phyloP scores from a whole-genome alignment of 495 filamentous ascomycete genomes.

The Neurospora sp. region DNA sequence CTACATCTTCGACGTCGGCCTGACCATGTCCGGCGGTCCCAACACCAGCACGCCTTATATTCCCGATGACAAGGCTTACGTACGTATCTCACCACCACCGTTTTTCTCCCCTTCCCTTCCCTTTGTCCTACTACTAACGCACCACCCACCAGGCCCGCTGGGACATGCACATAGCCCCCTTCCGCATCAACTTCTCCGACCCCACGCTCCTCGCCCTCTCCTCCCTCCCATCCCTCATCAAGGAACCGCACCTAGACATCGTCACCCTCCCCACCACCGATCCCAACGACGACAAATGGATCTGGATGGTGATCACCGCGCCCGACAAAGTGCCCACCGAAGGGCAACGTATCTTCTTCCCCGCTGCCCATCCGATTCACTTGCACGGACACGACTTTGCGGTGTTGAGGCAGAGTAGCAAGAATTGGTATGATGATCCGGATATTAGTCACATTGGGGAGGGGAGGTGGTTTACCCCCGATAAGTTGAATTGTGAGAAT shows the following conservation, averaged over 20 bases:
- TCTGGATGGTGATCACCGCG: conserved; percentile 11
- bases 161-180: conserved; percentile 6
- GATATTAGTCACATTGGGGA: neutral
- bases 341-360: neutral
- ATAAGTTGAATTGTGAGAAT: conserved; percentile 1
- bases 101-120: neutral
- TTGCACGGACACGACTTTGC: conserved; percentile 50
- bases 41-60: conserved; percentile 3
- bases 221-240: neutral
- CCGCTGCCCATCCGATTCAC: conserved; percentile 36
- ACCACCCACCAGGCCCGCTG: neutral
- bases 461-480: neutral
- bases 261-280: neutral
- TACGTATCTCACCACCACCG: neutral
- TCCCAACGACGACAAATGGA: neutral
- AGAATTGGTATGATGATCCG: conserved; percentile 2
- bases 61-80: conserved; percentile 2
- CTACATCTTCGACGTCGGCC: conserved; percentile 9
- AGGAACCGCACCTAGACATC: conserved; percentile 1
- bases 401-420: conserved; percentile 28
- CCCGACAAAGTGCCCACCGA: neutral
- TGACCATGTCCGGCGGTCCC: conserved; percentile 5
- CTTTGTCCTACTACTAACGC: too few species aligned
- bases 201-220: conserved; percentile 17
- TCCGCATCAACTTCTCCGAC: conserved; percentile 32